Evolutionary conservation across 495 filamentous ascomycete species (phyloP).

Genomic region (Friedmanniomyces simplex): DNA sequence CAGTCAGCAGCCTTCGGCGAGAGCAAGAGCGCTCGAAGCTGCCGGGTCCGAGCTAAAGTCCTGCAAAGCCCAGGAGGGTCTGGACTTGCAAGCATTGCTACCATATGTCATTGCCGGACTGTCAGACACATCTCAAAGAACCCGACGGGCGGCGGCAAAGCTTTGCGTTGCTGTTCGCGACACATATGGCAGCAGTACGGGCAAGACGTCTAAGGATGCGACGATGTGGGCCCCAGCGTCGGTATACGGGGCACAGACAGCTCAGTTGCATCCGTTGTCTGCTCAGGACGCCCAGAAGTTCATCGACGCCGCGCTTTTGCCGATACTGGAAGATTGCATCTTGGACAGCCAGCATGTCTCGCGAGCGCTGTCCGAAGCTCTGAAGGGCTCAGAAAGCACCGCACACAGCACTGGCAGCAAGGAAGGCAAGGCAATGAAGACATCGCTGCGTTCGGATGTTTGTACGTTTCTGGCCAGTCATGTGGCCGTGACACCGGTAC

Average conservation of each 20-base stretch:
- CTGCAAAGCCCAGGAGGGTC: neutral
- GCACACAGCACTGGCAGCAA: neutral
- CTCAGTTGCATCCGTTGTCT: slow-evolving; percentile 31
- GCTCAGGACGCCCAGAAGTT: slow-evolving; percentile 47
- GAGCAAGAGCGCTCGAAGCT: slow-evolving; percentile 2
- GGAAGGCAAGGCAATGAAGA: slow-evolving; percentile 42
- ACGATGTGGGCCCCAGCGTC: slow-evolving; percentile 8
- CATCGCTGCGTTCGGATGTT: slow-evolving; percentile 51
- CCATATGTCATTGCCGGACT: slow-evolving; percentile 69
- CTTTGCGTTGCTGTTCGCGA: slow-evolving; percentile 4
- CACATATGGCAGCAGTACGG: neutral
- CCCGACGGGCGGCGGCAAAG: slow-evolving; percentile 63
- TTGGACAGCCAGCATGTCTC: slow-evolving; percentile 43
- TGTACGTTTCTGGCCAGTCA: slow-evolving; percentile 69
- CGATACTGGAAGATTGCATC: slow-evolving; percentile 70
- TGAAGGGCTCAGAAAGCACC: slow-evolving; percentile 6
- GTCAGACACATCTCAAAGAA: slow-evolving; percentile 57
- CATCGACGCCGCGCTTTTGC: slow-evolving; percentile 52
- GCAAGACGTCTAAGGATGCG: neutral
- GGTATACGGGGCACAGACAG: slow-evolving; percentile 39
- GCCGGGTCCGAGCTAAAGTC: neutral
- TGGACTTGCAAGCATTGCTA: slow-evolving; percentile 65
- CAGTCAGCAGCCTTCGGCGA: neutral
- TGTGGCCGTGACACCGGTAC: slow-evolving; percentile 52
- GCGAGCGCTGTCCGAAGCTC: slow-evolving; percentile 2